A percentile compares a stretch with the other conserved stretches of the same genome.
These are phyloP conservation scores for Phytophthora fragariae DNA, from an alignment of 352 stramenopile species.

Conservation along the genomic window DNA sequence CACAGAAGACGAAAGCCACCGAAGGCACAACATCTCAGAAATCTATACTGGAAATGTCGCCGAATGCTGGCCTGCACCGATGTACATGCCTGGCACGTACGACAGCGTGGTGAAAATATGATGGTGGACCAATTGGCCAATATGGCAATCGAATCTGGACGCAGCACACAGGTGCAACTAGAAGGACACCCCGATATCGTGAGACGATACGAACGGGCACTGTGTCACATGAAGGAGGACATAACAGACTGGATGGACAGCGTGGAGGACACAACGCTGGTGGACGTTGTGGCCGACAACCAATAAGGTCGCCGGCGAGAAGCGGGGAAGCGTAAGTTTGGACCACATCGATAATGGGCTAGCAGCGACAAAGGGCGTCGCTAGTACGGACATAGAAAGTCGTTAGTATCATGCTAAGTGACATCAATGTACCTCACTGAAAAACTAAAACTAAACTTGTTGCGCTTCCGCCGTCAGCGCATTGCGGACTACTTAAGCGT, in stretches of 20 bases:
- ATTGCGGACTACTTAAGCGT: too few species aligned
- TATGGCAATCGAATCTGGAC: background rate
- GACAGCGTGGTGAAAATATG: background rate
- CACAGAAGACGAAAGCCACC: too few species aligned
- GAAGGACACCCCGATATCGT: background rate
- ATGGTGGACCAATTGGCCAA: background rate
- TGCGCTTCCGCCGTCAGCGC: too few species aligned
- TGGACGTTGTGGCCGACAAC: background rate
- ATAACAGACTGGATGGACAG: background rate
- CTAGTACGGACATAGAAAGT: conserved; percentile 6
- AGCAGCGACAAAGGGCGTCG: background rate
- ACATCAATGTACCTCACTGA: too few species aligned
- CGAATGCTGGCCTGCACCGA: background rate
- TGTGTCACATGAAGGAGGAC: background rate
- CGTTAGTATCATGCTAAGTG: background rate
- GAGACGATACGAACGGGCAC: background rate
- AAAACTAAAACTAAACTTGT: too few species aligned
- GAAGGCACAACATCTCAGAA: too few species aligned
- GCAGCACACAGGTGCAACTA: background rate
- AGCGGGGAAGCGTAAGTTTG: conserved; percentile 3
- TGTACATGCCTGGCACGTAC: background rate
- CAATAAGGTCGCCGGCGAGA: conserved; percentile 3
- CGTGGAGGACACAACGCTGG: conserved; percentile 2
- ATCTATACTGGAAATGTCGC: too few species aligned
- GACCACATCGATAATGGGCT: background rate